Percentiles rank a stretch among this genome's conserved stretches.
Conservation (phyloP, 441 rosid species). For the Croton laevigatus region DNA sequence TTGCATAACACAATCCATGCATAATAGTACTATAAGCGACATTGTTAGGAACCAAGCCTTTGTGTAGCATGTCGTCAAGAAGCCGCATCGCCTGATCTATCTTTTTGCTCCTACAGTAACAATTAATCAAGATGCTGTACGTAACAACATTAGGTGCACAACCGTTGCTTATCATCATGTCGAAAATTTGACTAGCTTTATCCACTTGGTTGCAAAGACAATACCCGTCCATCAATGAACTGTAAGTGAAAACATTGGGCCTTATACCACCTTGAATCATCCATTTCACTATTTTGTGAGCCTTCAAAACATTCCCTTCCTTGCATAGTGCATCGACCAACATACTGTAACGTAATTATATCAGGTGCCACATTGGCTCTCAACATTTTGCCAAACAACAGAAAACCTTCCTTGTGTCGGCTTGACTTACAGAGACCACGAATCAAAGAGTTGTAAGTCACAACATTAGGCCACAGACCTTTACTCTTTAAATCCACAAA, state of each 20-base stretch:
- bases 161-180: background rate
- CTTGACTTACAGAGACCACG: background rate
- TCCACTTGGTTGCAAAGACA: conserved; percentile 13
- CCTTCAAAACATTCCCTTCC: conserved; percentile 2
- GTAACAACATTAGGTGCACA: background rate
- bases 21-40: background rate
- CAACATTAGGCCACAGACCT: background rate
- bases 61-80: background rate
- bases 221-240: conserved; percentile 16
- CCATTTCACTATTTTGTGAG: background rate
- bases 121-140: conserved; percentile 8
- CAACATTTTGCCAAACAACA: background rate
- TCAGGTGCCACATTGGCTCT: background rate
- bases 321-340: conserved; percentile 15
- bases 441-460: background rate
- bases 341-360: background rate
- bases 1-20: background rate
- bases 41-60: background rate
- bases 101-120: background rate
- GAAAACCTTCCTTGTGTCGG: background rate
- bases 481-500: too few relatives aligned
- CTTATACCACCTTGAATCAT: background rate
- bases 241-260: conserved; percentile 5
- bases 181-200: background rate
- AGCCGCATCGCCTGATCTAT: conserved; percentile 8